Evolutionary conservation across 2,329 filamentous ascomycete genomes (phyloP), one percentile per base, ranked within the genome.

Genomic region (Fusarium brevicatenulatum): DNA sequence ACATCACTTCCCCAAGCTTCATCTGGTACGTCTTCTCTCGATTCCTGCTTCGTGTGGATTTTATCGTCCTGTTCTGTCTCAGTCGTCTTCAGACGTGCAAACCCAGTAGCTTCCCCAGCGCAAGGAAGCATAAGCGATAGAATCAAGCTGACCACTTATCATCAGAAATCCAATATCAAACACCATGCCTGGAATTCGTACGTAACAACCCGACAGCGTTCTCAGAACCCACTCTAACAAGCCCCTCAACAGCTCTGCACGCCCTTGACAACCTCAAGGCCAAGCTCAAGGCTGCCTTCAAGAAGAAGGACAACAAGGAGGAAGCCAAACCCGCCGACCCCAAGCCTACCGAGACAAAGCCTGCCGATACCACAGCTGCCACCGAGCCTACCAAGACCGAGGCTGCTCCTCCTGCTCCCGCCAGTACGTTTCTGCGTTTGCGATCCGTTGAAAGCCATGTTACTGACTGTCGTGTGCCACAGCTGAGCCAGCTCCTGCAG

Each of bases 211-310:
- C 15, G 50, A 18, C 25, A 53, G 16, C 32, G 12, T 12, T 18
- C 44, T 3, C 37, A 21, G 4, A 37, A 25, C n/a, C 28, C 15
- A 61, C 16, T 61, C 60, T 72, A n/a, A 59, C 39, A 50, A 42
- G 9, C 11, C n/a, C 10, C 9, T 37, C 72, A 87, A 37, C 71
- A 89, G 87, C 87, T 61, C 80, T 83, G 55, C 81, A 84, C 71
- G 85, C 87, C 39, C 81, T 89, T 68, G 85, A 86, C 78, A 88
- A 88, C 81, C 74, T 89, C 74, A 88, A 87, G 85, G 82, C 81
- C 78, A 89, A 88, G 85, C 78, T 90, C 78, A 87, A 86, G 84
- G 81, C 82, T 71, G 81, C 83, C 80, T 86, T 88, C 82, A 86
- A 85, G 81, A 87, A 85, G 80, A 86, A 83, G 81, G 59, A 68